Evolutionary conservation across 2,329 filamentous ascomycete species (phyloP).

Genomic region (Nemania sp.): DNA sequence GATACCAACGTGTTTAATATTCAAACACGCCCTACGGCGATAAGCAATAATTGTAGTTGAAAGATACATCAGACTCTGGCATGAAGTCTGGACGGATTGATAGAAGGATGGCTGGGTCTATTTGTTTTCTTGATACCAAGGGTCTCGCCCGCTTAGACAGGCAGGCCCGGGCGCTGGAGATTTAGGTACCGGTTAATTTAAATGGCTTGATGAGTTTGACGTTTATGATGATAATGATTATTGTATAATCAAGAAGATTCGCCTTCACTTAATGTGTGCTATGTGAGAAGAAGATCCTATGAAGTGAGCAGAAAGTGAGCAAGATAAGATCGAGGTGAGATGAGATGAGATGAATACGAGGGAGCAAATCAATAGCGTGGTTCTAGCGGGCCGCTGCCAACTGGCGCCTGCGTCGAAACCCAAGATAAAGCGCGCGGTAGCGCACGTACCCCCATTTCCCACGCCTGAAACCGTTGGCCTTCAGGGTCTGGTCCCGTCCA

Average conservation of each 20-base stretch:
- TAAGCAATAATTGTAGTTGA: constrained; percentile 33
- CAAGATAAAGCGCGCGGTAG: constrained; percentile 4
- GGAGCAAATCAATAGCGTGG: background rate
- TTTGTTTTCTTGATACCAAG: constrained; percentile 39
- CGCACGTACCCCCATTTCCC: constrained; percentile 15
- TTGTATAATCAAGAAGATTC: background rate
- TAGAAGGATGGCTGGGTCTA: constrained; percentile 27
- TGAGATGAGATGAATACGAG: constrained; percentile 1
- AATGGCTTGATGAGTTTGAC: constrained; percentile 17
- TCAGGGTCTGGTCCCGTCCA: too few relatives aligned
- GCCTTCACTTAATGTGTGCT: background rate
- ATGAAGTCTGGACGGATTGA: constrained; percentile 31
- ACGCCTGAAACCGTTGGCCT: background rate
- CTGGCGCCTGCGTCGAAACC: constrained; percentile 24
- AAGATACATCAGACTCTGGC: constrained; percentile 32
- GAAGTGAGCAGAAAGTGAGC: background rate
- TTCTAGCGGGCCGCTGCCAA: constrained; percentile 23
- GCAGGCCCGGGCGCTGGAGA: constrained; percentile 22
- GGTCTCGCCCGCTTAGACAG: constrained; percentile 28
- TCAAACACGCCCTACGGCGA: constrained; percentile 28
- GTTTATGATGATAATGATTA: constrained; percentile 8
- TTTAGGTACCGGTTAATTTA: constrained; percentile 10
- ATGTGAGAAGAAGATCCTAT: background rate
- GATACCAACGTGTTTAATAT: constrained; percentile 41
- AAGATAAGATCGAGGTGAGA: background rate